A percentile compares a stretch with the other conserved stretches of the same genome.
Evolutionary conservation across 169 alveolate species (phyloP).

Genomic region (Plasmodium berghei): DNA sequence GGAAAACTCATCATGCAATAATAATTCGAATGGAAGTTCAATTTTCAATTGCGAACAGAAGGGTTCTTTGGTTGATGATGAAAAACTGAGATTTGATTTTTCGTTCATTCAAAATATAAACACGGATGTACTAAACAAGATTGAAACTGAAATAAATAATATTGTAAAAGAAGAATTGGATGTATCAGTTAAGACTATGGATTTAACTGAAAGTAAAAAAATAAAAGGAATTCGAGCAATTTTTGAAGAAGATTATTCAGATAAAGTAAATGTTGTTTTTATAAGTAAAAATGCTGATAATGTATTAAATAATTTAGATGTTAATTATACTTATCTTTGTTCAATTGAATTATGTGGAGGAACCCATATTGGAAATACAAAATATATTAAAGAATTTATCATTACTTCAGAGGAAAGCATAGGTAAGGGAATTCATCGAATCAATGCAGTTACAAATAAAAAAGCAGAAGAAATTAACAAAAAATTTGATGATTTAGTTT

Average conservation of each 20-base stretch:
- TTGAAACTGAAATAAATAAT: conserved; percentile 80
- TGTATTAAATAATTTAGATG: conserved; percentile 51
- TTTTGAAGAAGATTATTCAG: conserved; percentile 94
- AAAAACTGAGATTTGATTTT: conserved; percentile 90
- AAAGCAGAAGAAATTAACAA: conserved; percentile 83
- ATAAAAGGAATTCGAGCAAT: conserved; percentile 89
- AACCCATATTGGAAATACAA: conserved; percentile 91
- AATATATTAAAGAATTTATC: conserved; percentile 80
- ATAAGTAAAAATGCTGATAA: conserved; percentile 86
- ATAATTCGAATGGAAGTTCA: neutral
- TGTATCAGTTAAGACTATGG: conserved; percentile 80
- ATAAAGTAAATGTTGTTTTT: conserved; percentile 93
- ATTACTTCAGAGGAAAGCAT: conserved; percentile 92
- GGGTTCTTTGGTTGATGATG: conserved; percentile 90
- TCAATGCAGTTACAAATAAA: conserved; percentile 89
- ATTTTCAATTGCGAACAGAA: conserved; percentile 85
- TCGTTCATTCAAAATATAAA: conserved; percentile 81
- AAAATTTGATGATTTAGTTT: conserved; percentile 77
- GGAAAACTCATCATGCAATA: neutral
- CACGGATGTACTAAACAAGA: conserved; percentile 79
- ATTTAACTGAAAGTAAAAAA: conserved; percentile 81
- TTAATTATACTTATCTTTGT: conserved; percentile 78
- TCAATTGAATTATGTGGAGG: conserved; percentile 95
- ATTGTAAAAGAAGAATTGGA: conserved; percentile 81
- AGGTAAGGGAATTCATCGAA: conserved; percentile 92